phyloP scores from a whole-genome alignment of 805 yeast genomes.

The Cyberlindnera subsufficiens region DNA sequence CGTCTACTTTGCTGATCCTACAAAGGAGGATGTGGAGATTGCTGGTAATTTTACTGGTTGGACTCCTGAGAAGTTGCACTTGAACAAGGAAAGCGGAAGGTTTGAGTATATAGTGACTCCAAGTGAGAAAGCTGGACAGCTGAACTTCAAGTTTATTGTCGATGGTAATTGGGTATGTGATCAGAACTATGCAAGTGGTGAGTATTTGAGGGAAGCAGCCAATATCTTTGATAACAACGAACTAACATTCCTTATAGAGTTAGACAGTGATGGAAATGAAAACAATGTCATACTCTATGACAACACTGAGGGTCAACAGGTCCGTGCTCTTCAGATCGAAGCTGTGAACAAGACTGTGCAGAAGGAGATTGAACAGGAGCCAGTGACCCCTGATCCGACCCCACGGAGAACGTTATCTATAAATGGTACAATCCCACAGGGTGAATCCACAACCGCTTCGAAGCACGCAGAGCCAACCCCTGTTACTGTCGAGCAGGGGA shows the following conservation, averaged over 20 bases:
- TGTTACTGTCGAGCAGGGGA: background rate
- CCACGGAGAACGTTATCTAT: slow-evolving; percentile 6
- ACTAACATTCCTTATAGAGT: slow-evolving; percentile 21
- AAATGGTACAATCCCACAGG: background rate
- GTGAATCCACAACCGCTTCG: slow-evolving; percentile 1
- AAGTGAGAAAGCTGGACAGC: slow-evolving; percentile 15
- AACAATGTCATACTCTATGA: slow-evolving; percentile 29
- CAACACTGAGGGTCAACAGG: slow-evolving; percentile 1
- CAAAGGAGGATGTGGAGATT: slow-evolving; percentile 21
- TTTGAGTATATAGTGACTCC: slow-evolving; percentile 13
- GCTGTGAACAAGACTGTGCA: slow-evolving; percentile 5
- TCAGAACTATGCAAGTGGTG: slow-evolving; percentile 17
- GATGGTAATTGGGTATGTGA: slow-evolving; percentile 17
- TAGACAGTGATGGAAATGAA: slow-evolving; percentile 30
- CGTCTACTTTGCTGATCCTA: slow-evolving; percentile 9
- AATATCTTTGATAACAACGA: slow-evolving; percentile 13
- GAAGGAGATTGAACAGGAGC: slow-evolving; percentile 11
- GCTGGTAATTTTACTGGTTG: slow-evolving; percentile 35
- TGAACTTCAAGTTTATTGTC: slow-evolving; percentile 22
- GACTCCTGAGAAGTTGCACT: slow-evolving; percentile 18
- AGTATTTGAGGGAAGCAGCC: slow-evolving; percentile 19
- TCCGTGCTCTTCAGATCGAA: slow-evolving; percentile 1
- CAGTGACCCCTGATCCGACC: slow-evolving; percentile 27
- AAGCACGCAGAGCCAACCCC: background rate
- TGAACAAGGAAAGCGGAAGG: slow-evolving; percentile 1